Evolutionary conservation across 1,284 basidiomycete species (phyloP), one percentile per base, ranked within the genome.

Genomic region (Rhodotorula sp.): DNA sequence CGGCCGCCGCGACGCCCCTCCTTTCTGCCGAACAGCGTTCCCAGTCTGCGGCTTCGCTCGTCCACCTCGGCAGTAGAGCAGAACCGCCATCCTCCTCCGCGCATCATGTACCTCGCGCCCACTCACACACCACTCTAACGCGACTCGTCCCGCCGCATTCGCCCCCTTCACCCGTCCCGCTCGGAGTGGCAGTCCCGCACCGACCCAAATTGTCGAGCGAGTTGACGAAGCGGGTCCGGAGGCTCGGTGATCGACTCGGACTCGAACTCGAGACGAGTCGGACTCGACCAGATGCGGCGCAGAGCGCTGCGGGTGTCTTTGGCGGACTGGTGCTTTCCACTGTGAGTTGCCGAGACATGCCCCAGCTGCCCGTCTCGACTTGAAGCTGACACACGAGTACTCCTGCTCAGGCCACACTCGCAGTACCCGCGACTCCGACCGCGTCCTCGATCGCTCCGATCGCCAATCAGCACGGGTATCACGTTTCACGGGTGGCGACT

Each of bases 301-400:
- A 85, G 60, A 87, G 83, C 69, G 85, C 84, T 12, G 90, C 85
- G 0, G 90, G 90, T 7, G 89, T 90, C 0, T 87, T 91, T 76
- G 90, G 89, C 18, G 86, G 88, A 12, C 84, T 92, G 59, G 87
- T 92, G 56, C 87, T 89, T 34, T 88, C 29, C 29, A 29, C 29
- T 29, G 29, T 29, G 29, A 29, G 29, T 29, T 29, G 29, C 29
- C 29, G 29, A 29, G 29, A 29, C 29, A 29, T 29, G 29, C 29
- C 29, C 29, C 29, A 29, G 29, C 29, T 29, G 29, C 29, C 29
- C 29, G 29, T 29, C 29, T 29, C 29, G 29, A 29, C 29, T 29
- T 29, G 29, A 29, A 29, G 29, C 29, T 29, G 29, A 29, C 29
- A 29, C 29, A 29, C 29, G 29, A 29, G 29, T 29, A 29, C 29